A percentile compares a stretch with the other conserved stretches of the same genome.
Conservation (phyloP, 352 stramenopile species). For the Blastocystis sp. region DNA sequence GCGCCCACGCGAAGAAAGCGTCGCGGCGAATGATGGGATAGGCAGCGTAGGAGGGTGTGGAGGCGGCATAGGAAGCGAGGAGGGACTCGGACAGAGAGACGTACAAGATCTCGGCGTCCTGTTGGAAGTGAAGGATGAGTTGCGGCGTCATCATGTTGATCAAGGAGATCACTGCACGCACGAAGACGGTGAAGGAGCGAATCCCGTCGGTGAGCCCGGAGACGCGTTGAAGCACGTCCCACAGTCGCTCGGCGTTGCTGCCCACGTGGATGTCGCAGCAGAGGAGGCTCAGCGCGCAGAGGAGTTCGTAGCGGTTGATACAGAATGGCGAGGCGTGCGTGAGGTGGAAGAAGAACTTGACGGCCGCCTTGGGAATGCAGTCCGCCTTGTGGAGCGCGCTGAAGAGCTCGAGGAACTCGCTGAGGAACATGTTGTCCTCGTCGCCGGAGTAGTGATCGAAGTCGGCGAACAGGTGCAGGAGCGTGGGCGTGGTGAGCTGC, state of each 20-base stretch:
- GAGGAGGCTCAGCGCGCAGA: conserved; percentile 8
- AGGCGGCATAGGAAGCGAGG: neutral
- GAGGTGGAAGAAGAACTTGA: conserved; percentile 22
- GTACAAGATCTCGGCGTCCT: neutral
- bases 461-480: conserved; percentile 1
- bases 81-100: neutral
- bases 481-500: neutral
- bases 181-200: conserved; percentile 23
- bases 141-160: conserved; percentile 1
- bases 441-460: conserved; percentile 11
- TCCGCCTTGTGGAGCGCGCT: neutral
- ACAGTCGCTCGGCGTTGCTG: conserved; percentile 2
- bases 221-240: neutral
- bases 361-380: neutral
- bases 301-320: conserved; percentile 54
- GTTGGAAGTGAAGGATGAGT: neutral
- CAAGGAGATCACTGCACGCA: conserved; percentile 6
- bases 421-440: conserved; percentile 49
- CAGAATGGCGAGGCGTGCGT: neutral
- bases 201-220: neutral
- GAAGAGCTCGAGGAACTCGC: conserved; percentile 10
- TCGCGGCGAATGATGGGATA: neutral
- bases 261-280: conserved; percentile 12
- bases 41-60: neutral
- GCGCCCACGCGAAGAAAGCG: conserved; percentile 1